These are phyloP conservation scores for Kwoniella botswanensis DNA, from an alignment of 768 basidiomycete genomes.

Conservation along the genomic window DNA sequence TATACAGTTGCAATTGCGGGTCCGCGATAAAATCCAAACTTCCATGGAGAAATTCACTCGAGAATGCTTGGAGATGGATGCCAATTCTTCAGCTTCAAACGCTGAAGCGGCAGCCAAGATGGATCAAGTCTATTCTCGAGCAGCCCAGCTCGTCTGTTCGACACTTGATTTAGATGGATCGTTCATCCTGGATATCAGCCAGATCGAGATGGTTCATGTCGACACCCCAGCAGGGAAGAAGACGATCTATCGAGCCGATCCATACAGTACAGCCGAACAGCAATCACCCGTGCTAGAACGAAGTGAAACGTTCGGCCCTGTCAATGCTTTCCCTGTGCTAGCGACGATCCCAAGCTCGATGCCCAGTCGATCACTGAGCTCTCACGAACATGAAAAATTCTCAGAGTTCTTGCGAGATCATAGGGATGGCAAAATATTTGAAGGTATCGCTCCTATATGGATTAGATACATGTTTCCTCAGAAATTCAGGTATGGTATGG, in stretches of 20 bases:
- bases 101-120: slow-evolving; percentile 64
- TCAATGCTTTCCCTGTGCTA: slow-evolving; percentile 55
- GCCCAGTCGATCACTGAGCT: slow-evolving; percentile 63
- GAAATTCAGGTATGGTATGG: slow-evolving; percentile 84
- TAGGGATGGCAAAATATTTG: slow-evolving; percentile 85
- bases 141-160: slow-evolving; percentile 82
- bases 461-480: slow-evolving; percentile 80
- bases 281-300: slow-evolving; percentile 46
- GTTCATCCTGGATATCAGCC: slow-evolving; percentile 87
- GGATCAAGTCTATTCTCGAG: slow-evolving; percentile 89
- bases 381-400: slow-evolving; percentile 75
- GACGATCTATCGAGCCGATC: slow-evolving; percentile 57
- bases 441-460: slow-evolving; percentile 81
- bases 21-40: slow-evolving; percentile 87
- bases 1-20: slow-evolving; percentile 78
- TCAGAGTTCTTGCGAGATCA: slow-evolving; percentile 76
- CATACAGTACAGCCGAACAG: slow-evolving; percentile 41
- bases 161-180: slow-evolving; percentile 93
- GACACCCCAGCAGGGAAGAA: slow-evolving; percentile 58
- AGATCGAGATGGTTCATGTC: slow-evolving; percentile 83
- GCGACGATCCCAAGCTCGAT: slow-evolving; percentile 35
- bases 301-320: slow-evolving; percentile 49
- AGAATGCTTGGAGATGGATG: slow-evolving; percentile 90
- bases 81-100: slow-evolving; percentile 61
- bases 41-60: slow-evolving; percentile 98